Evolutionary conservation across 2,329 filamentous ascomycete genomes (phyloP), one percentile per base, ranked within the genome.

Genomic region (Alternaria sp.): DNA sequence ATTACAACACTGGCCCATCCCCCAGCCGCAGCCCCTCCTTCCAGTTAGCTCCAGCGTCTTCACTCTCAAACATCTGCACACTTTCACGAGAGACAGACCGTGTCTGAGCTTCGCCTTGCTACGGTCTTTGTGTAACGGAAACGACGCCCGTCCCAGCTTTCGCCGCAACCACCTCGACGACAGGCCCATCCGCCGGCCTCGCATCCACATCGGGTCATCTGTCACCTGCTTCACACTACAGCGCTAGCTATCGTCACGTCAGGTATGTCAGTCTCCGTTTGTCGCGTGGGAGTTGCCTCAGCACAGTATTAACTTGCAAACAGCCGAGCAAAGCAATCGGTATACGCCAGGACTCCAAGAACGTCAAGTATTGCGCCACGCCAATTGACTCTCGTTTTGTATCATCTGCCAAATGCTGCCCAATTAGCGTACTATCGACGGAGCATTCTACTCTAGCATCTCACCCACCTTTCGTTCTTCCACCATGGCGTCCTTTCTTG

Each of bases 201-300:
- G 45, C 62, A 25, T 64, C 67, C 66, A 52, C 71, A 68, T 26
- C 17, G 68, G 68, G 70, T 64, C 30, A 61, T 57, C 64, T 56
- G 59, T 67, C 61, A 61, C 62, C 58, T 46, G 61, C 56, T 61
- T 57, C 43, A 50, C 40, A 32, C 40, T 23, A 21, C 47, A 17
- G 56, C 50, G 30, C 57, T 58, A 57, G 53, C 54, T 52, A 54
- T 67, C 57, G 62, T 61, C 64, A 61, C 63, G 56, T 67, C 74
- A 69, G 73, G 67, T 76, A 76, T 23, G 70, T 60, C 68, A 50
- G 59, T 64, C 73, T 73, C 69, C 74, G 70, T 69, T 74, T 67
- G 68, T 71, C 67, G 62, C 63, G 75, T 75, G 58, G 62, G 63
- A 62, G 36, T 40, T 40, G 54, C 67, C 71, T 67, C 63, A 73